A percentile compares a stretch with the other conserved stretches of the same genome.
Evolutionary conservation across 768 basidiomycete genomes (phyloP).

Genomic region (Vararia minispora): DNA sequence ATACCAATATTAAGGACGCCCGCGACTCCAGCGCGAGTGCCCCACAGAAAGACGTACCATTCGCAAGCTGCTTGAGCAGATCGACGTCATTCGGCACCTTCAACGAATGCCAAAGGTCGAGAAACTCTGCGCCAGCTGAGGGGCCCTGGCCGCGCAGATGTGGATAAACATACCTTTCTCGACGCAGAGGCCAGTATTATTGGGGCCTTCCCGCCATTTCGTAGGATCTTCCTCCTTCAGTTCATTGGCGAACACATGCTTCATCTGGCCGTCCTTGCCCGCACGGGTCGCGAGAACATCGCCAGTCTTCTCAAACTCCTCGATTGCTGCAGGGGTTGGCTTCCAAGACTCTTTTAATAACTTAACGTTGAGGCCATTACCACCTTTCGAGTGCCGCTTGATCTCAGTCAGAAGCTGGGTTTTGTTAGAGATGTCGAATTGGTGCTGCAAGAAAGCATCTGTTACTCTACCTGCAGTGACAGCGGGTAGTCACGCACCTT

Average conservation of each 20-base stretch:
- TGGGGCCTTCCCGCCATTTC: conserved; percentile 28
- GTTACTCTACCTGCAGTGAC: conserved; percentile 6
- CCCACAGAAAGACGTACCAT: conserved; percentile 39
- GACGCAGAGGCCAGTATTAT: conserved; percentile 56
- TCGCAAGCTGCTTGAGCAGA: conserved; percentile 62
- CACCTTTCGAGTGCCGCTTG: conserved; percentile 72
- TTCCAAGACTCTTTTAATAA: conserved; percentile 88
- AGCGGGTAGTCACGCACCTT: conserved; percentile 38
- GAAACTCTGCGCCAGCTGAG: conserved; percentile 49
- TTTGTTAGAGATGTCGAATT: conserved; percentile 79
- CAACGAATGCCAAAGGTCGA: conserved; percentile 77
- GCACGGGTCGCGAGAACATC: conserved; percentile 84
- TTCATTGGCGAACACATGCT: conserved; percentile 89
- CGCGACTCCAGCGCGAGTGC: conserved; percentile 7
- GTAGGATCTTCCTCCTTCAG: conserved; percentile 35
- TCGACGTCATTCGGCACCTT: conserved; percentile 83
- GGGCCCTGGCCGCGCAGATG: background rate
- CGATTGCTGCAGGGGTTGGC: conserved; percentile 71
- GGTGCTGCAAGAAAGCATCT: conserved; percentile 44
- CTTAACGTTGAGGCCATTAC: conserved; percentile 77
- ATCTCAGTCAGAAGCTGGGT: conserved; percentile 77
- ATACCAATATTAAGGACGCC: background rate
- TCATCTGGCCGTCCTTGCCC: conserved; percentile 68
- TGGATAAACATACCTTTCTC: conserved; percentile 55
- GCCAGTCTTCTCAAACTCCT: conserved; percentile 83